Percentiles rank a stretch among this genome's conserved stretches.
Conservation (phyloP, 208 protist species). For the Angomonas desouzai region DNA sequence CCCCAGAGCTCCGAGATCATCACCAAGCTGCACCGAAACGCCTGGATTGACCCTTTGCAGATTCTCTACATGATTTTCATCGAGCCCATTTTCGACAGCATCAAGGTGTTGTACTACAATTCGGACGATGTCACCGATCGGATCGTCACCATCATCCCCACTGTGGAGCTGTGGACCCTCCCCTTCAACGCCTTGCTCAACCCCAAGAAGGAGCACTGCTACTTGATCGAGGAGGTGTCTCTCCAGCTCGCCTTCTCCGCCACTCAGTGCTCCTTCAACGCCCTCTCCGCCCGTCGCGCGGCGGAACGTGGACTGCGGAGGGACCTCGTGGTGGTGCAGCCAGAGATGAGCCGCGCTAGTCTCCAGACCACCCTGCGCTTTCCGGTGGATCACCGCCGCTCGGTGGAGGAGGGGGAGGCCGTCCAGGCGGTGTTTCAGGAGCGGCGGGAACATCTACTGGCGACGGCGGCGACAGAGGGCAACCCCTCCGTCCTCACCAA, state of each 20-base stretch:
- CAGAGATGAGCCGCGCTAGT: constrained; percentile 22
- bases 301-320: constrained; percentile 51
- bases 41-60: constrained; percentile 83
- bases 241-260: constrained; percentile 83
- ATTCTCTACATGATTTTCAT: constrained; percentile 80
- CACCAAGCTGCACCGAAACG: constrained; percentile 54
- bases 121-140: constrained; percentile 46
- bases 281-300: constrained; percentile 56
- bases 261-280: constrained; percentile 68
- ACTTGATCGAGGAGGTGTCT: constrained; percentile 76
- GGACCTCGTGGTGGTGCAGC: constrained; percentile 64
- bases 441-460: constrained; percentile 16
- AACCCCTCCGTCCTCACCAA: constrained; percentile 21
- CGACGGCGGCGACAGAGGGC: background rate
- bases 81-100: constrained; percentile 66
- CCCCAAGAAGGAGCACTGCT: constrained; percentile 46
- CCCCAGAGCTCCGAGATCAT: constrained; percentile 33
- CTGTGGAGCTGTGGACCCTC: constrained; percentile 67
- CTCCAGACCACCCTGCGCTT: constrained; percentile 33
- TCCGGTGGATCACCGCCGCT: constrained; percentile 61
- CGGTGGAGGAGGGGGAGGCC: constrained; percentile 46
- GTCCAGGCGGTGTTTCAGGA: constrained; percentile 35
- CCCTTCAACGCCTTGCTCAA: constrained; percentile 87
- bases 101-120: constrained; percentile 38
- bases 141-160: constrained; percentile 82